Conservation (phyloP, 495 filamentous ascomycete genomes). For the Daldinia caldariorum region DNA sequence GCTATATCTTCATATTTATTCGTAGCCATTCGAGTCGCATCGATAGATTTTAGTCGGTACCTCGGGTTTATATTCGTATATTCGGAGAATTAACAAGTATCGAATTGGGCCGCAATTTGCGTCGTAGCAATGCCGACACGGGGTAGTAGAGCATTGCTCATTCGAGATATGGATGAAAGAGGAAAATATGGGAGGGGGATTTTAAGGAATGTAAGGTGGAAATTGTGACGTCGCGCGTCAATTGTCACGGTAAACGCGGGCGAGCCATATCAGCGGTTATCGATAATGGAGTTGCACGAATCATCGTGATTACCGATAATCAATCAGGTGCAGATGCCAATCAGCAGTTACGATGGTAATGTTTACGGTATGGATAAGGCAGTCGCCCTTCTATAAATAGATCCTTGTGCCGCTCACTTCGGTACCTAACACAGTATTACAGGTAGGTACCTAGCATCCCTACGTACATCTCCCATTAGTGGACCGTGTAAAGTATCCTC, state of each 20-base stretch:
- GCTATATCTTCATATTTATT: conserved; percentile 42
- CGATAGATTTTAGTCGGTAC: background rate
- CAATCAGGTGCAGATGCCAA: conserved; percentile 21
- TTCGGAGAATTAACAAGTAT: background rate
- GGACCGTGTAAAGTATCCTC: too few species aligned
- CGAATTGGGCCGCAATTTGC: background rate
- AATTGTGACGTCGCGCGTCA: conserved; percentile 40
- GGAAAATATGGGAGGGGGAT: conserved; percentile 8
- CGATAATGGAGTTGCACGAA: conserved; percentile 30
- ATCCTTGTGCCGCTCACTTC: background rate
- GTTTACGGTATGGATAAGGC: background rate
- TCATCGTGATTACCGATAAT: conserved; percentile 3
- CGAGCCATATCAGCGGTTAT: conserved; percentile 16
- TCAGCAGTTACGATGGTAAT: conserved; percentile 11
- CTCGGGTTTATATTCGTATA: background rate
- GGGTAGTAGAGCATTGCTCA: conserved; percentile 7
- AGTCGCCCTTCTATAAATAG: conserved; percentile 3
- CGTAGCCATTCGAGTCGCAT: conserved; percentile 25
- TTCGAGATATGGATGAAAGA: conserved; percentile 6
- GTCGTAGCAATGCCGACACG: background rate
- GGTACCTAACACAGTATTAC: background rate
- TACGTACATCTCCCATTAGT: too few species aligned
- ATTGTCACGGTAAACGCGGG: conserved; percentile 32
- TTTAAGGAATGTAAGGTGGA: conserved; percentile 21
- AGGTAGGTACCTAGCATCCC: too few species aligned